These are phyloP conservation scores for Vairimorpha ceranae DNA, from an alignment of 371 early-diverging fungal genomes.

Conservation along the genomic window DNA sequence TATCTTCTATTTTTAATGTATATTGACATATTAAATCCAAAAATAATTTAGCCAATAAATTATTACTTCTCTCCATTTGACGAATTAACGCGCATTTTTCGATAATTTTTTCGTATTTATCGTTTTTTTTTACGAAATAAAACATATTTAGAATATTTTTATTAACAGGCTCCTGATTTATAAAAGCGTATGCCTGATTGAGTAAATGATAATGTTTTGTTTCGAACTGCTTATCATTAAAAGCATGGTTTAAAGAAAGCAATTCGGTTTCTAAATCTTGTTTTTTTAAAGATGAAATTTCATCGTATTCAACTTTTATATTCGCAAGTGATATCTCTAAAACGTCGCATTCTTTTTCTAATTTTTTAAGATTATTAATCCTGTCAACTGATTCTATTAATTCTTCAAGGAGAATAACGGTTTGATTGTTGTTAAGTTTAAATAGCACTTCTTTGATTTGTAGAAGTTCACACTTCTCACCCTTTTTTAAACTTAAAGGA, in stretches of 20 bases:
- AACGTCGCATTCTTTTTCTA: conserved; percentile 36
- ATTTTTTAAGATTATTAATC: conserved; percentile 5
- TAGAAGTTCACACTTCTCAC: neutral
- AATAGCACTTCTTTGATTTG: neutral
- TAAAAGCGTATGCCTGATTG: neutral
- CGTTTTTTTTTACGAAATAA: conserved; percentile 11
- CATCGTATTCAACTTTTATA: conserved; percentile 13
- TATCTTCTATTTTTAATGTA: neutral
- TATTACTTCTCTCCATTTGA: neutral
- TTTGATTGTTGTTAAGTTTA: neutral
- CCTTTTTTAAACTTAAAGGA: neutral
- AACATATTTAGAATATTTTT: conserved; percentile 10
- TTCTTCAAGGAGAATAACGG: neutral
- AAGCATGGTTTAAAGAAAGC: neutral
- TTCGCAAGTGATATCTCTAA: conserved; percentile 39
- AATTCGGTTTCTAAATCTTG: conserved; percentile 1
- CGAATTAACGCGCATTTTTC: conserved; percentile 1
- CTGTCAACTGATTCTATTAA: conserved; percentile 1
- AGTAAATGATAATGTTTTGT: neutral
- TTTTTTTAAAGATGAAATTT: neutral
- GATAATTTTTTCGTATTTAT: neutral
- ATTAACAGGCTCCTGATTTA: neutral
- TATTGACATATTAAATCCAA: conserved; percentile 6
- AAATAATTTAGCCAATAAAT: neutral
- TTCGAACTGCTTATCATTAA: conserved; percentile 30